Base-by-base conservation (phyloP, 345 rosid genomes). In the Eucalyptus guilfoylei region DNA sequence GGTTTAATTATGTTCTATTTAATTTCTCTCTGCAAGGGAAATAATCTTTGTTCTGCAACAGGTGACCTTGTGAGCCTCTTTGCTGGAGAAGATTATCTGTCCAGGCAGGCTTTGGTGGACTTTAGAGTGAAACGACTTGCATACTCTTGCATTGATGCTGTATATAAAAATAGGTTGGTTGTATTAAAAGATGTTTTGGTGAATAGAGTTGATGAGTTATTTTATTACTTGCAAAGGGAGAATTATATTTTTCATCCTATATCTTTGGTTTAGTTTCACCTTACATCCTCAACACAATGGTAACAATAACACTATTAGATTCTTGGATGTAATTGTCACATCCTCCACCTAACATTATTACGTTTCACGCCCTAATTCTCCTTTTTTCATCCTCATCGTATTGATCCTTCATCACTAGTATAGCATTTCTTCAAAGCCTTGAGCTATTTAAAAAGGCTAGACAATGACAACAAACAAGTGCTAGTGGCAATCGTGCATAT, bases 131-230 rank as follows among this genome's bases (percentile, higher is more conserved):
- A 96, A 92, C 91, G 91, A 89, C 94, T 97, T 58, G 93, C 95
- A 80, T 94, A 94, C 90, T 89, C 92, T 86, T 98, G 97, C 93
- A 91, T 97, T 88, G 95, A 94, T 88, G 98, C 99, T 88, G 90
- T 95, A 90, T 92, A 95, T 94, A 94, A 95, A 90, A 96, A 98
- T 88, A 95, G 99, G 99, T 97, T 90, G 89, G 90, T 89, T n/a
- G 47, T 76, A 11, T 40, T 88, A 54, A 58, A 83, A 76, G 86
- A 85, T 80, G 85, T 76, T 76, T 40, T 76, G 30, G 15, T 11
- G 85, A 76, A 76, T 76, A 76, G 52, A 69, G 26, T 32, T 62
- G 40, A 49, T 40, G 40, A 28, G 45, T 69, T 69, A 16, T 88
- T 69, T 88, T 45, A 87, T 87, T 52, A 60, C 23, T 76, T 76